phyloP scores from a whole-genome alignment of 768 basidiomycete genomes.

The Boletus sp. region DNA sequence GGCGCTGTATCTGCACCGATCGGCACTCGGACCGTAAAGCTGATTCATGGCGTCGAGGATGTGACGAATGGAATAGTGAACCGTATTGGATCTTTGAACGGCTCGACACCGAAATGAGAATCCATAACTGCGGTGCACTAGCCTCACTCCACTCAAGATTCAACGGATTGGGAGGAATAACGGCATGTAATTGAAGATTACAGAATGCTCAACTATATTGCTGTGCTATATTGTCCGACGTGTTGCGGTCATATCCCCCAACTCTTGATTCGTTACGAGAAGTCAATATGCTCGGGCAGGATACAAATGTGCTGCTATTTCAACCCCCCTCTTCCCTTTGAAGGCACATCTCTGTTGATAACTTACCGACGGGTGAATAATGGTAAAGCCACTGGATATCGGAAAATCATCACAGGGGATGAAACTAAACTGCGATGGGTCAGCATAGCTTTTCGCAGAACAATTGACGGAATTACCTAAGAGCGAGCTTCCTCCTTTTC shows the following conservation, averaged over 20 bases:
- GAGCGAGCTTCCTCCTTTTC: conserved; percentile 13
- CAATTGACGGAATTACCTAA: conserved; percentile 1
- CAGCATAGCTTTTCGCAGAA: neutral
- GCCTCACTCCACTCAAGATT: neutral
- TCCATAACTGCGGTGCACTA: neutral
- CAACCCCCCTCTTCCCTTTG: neutral
- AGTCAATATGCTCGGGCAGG: neutral
- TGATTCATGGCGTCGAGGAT: neutral
- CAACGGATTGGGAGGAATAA: neutral
- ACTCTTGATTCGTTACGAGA: too few relatives aligned
- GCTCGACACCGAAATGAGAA: neutral
- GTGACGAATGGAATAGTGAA: too few relatives aligned
- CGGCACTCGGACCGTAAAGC: neutral
- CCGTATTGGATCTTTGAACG: neutral
- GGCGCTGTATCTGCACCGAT: neutral
- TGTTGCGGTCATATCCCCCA: neutral
- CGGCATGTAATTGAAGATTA: neutral
- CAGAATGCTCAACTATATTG: neutral
- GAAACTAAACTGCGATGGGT: neutral
- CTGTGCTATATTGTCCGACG: neutral
- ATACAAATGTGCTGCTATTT: neutral
- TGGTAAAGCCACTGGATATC: neutral
- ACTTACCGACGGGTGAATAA: neutral
- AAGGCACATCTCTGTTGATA: neutral
- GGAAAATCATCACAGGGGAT: neutral